These are phyloP conservation scores for Adiantum capillusveneris DNA, from an alignment of 75 land plant species.

Conservation along the genomic window DNA sequence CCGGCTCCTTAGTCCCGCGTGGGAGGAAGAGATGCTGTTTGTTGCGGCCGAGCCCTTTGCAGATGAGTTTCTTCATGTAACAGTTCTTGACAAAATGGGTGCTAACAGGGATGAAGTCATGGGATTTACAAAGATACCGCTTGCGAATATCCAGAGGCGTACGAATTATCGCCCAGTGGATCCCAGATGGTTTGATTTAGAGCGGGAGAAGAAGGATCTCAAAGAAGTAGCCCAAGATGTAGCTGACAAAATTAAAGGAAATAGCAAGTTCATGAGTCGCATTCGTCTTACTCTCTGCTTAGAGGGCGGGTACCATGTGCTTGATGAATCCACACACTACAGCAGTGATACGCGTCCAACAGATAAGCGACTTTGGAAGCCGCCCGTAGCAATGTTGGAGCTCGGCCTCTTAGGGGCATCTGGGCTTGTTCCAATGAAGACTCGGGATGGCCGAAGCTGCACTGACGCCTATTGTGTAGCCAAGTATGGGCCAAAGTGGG, in stretches of 20 bases:
- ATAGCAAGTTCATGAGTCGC: slow-evolving; percentile 24
- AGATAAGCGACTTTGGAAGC: slow-evolving; percentile 36
- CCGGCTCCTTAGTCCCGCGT: slow-evolving; percentile 23
- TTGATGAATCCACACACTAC: slow-evolving; percentile 41
- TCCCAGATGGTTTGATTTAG: slow-evolving; percentile 2
- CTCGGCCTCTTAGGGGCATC: slow-evolving; percentile 31
- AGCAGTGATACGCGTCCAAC: slow-evolving; percentile 39
- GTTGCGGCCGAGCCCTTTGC: slow-evolving; percentile 9
- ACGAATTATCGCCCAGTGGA: no score
- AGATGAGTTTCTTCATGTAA: slow-evolving; percentile 9
- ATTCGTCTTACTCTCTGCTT: slow-evolving; percentile 21
- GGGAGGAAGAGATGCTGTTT: slow-evolving; percentile 30
- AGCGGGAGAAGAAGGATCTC: slow-evolving; percentile 2
- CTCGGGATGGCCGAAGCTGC: slow-evolving; percentile 16
- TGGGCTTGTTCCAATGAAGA: slow-evolving; percentile 37
- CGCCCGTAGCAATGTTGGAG: slow-evolving; percentile 31
- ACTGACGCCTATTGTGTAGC: slow-evolving; percentile 45
- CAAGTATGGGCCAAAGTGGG: slow-evolving; percentile 51
- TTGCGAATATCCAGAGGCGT: background rate
- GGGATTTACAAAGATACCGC: background rate
- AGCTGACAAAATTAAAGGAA: background rate
- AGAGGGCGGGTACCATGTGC: slow-evolving; percentile 47
- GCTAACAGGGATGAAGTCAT: slow-evolving; percentile 2
- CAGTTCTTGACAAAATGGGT: slow-evolving; percentile 6
- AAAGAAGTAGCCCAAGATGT: slow-evolving; percentile 1